Evolutionary conservation across 345 rosid species (phyloP), one percentile per base, ranked within the genome.

Genomic region (Ricinus communis): DNA sequence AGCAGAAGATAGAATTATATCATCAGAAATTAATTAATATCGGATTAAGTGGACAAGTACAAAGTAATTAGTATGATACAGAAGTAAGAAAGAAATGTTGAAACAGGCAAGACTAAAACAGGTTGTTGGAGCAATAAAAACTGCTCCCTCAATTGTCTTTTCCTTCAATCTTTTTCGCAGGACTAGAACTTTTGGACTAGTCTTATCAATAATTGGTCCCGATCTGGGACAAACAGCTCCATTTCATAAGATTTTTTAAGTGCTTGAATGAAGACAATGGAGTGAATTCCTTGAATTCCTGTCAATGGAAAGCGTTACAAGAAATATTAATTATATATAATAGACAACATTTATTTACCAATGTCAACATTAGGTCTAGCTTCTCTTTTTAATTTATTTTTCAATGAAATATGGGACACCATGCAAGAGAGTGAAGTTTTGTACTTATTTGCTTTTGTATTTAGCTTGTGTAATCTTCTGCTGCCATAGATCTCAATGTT

Each of bases 191-290:
- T 30, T 33, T 62, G 45, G 74, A 50, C 50, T 53, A 4, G 70
- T 64, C 70, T 45, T n/a, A 45, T 55, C 76, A 8, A 43, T 43
- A 18, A 49, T 24, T 62, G 69, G 75, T 53, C 53, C 75, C 45
- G 21, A 53, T 71, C 4, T 60, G 16, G 46, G 67, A 22, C 36
- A 19, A 31, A 45, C 41, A 50, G 43, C 74, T 47, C 46, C 33
- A 15, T 46, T 31, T 36, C 50, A 43, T 11, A 33, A 27, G 31
- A 3, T 50, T 14, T 1, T 50, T 38, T 0, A 43, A 45, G 38
- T 30, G 21, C 11, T 46, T 30, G 50, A 65, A 14, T 43, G 10
- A 36, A 16, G 61, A 33, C 59, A 38, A 52, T 24, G 30, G 8
- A 0, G 71, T 31, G 61, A 45, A 47, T 43, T 14, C 33, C 38